Base-by-base conservation (phyloP, 2,329 filamentous ascomycete species). In the Metarhizium album region DNA sequence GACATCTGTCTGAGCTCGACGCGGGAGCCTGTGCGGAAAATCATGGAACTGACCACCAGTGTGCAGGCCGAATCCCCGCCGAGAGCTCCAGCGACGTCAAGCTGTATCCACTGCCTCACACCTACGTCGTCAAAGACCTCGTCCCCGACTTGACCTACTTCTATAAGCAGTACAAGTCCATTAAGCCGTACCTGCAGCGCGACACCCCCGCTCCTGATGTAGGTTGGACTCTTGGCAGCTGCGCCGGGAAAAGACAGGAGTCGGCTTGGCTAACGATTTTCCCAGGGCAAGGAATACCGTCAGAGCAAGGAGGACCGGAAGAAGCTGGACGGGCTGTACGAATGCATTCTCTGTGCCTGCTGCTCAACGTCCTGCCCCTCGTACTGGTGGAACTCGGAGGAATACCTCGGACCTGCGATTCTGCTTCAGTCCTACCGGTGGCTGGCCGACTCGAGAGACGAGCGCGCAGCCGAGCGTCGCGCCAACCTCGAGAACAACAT, bases 141-240 rank as follows among this genome's bases (percentile, higher is more conserved):
- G 93, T 98, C 33, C 91, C 93, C 53, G 93, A 98, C 68, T 76
- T 98, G 75, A 98, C 93, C 56, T 87, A 93, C 66, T 97, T 98
- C 76, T 98, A 98, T 83, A 97, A 97, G 81, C 93, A 98, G 79
- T 98, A 98, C 82, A 95, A 96, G 75, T 96, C 90, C 16, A 96
- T 98, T 74, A 95, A 97, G 83, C 93, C 93, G 42, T 98, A 95
- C 70, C 83, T 98, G 49, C 93, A 97, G 76, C 83, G 90, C 65
- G 85, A 90, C 57, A 93, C 88, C 27, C 85, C 87, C 50, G 75
- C 88, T 42, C 81, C 83, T 59, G 87, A 96, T 67, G 88, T 94
- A 79, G 68, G 86, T 77, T 47, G 14, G 43, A 40, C 38, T 18
- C 8, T n/a, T 22, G 20, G 13, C 20, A 22, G 1, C 16, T 8